Conservation (phyloP, 1,284 basidiomycete genomes). For the Trametes pubescens region DNA sequence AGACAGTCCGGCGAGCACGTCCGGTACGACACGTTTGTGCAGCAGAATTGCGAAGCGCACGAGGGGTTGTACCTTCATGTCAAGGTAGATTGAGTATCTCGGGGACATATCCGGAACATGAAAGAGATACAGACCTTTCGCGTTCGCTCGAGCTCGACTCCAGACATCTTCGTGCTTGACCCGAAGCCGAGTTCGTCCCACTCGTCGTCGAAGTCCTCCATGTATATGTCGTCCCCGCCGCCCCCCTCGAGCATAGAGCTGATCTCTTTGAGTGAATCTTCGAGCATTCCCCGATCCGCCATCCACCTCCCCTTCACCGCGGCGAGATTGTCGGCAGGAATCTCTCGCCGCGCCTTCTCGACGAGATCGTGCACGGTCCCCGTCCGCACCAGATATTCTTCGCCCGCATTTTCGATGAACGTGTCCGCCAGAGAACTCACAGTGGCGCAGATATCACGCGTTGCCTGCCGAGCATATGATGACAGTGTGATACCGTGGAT, state of each 20-base stretch:
- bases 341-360: conserved; percentile 56
- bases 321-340: conserved; percentile 64
- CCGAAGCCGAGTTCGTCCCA: conserved; percentile 74
- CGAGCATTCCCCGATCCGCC: conserved; percentile 63
- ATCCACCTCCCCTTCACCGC: conserved; percentile 67
- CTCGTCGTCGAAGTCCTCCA: conserved; percentile 51
- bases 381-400: conserved; percentile 66
- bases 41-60: conserved; percentile 67
- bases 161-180: conserved; percentile 40
- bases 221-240: conserved; percentile 36
- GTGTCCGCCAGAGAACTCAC: conserved; percentile 51
- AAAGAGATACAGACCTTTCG: conserved; percentile 37
- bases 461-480: conserved; percentile 54
- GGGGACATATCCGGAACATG: too few relatives aligned
- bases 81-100: neutral
- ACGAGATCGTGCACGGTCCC: conserved; percentile 73
- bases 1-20: conserved; percentile 49
- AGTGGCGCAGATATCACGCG: conserved; percentile 56
- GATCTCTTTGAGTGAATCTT: conserved; percentile 69
- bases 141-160: conserved; percentile 38
- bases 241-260: conserved; percentile 58
- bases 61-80: conserved; percentile 58
- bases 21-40: conserved; percentile 65
- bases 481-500: conserved; percentile 62
- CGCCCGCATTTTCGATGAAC: conserved; percentile 44